Percentiles rank a stretch among this genome's conserved stretches.
Conservation (phyloP, 257 asterid genomes). For the Solanum neorickii region DNA sequence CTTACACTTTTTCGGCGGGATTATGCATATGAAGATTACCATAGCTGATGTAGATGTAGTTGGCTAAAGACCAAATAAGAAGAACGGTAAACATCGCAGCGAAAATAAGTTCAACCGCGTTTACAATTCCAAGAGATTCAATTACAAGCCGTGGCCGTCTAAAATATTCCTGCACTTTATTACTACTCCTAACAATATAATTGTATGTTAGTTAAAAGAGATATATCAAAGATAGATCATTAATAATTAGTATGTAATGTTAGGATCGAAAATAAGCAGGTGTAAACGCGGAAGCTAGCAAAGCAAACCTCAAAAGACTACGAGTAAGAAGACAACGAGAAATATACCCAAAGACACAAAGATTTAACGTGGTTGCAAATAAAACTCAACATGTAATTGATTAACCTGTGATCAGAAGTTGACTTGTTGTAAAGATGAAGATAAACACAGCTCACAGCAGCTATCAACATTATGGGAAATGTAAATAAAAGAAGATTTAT, state of each 20-base stretch:
- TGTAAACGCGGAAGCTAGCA: too few species aligned
- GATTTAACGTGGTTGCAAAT: too few species aligned
- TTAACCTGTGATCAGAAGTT: not conserved
- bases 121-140: conserved; percentile 37
- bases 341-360: too few species aligned
- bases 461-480: conserved; percentile 52
- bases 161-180: not conserved
- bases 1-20: conserved; percentile 33
- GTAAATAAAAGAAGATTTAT: conserved; percentile 33
- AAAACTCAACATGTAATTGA: not conserved
- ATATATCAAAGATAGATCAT: not conserved
- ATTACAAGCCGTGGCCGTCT: conserved; percentile 17
- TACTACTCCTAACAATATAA: not conserved
- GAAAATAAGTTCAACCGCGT: conserved; percentile 34
- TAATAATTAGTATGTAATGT: not conserved
- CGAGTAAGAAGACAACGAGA: too few species aligned
- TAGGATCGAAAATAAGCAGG: too few species aligned
- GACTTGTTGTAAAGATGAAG: conserved; percentile 37
- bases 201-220: not conserved
- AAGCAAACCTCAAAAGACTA: too few species aligned
- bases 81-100: conserved; percentile 36
- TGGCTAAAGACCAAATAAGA: conserved; percentile 36
- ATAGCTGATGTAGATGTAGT: not conserved
- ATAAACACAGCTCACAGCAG: conserved; percentile 56
- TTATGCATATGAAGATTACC: conserved; percentile 20